A percentile compares a stretch with the other conserved stretches of the same genome.
Evolutionary conservation across 2,329 filamentous ascomycete species (phyloP).

Genomic region (Emmonsia crescens): DNA sequence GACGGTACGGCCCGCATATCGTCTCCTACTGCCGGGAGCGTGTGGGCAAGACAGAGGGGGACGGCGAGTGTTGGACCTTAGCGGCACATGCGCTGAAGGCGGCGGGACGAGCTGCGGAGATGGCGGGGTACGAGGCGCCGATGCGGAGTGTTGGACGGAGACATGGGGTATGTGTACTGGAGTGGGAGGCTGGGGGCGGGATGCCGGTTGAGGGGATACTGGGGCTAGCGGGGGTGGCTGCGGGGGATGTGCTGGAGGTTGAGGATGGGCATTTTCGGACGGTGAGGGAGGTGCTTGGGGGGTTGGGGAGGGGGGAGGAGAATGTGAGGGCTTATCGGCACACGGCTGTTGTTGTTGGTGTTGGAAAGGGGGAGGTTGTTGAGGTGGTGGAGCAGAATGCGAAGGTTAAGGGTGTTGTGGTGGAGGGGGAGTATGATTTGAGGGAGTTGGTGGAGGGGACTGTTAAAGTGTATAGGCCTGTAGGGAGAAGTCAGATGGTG

Average conservation of each 20-base stretch:
- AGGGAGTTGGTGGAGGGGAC: background rate
- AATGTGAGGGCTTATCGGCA: background rate
- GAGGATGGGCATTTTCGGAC: constrained; percentile 19
- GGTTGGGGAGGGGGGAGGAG: constrained; percentile 14
- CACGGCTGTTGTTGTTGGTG: background rate
- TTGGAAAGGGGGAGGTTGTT: background rate
- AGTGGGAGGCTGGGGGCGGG: constrained; percentile 10
- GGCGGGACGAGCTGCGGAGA: constrained; percentile 17
- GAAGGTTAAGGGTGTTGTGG: background rate
- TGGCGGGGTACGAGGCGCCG: constrained; percentile 18
- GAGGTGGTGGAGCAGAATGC: constrained; percentile 1
- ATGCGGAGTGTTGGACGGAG: constrained; percentile 22
- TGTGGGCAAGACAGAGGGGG: constrained; percentile 24
- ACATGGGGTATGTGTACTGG: constrained; percentile 22
- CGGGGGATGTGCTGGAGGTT: constrained; percentile 26
- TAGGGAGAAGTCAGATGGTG: background rate
- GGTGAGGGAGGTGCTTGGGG: background rate
- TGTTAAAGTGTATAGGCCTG: background rate
- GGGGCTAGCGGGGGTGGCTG: constrained; percentile 17
- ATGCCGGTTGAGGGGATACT: constrained; percentile 15
- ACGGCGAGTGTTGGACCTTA: constrained; percentile 32
- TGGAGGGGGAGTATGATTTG: background rate
- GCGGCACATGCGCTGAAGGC: constrained; percentile 19
- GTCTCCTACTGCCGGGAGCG: constrained; percentile 21
- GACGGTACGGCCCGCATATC: constrained; percentile 21